phyloP scores from a whole-genome alignment of 2,329 filamentous ascomycete species.

The Phaeophleospora eucalypticola region DNA sequence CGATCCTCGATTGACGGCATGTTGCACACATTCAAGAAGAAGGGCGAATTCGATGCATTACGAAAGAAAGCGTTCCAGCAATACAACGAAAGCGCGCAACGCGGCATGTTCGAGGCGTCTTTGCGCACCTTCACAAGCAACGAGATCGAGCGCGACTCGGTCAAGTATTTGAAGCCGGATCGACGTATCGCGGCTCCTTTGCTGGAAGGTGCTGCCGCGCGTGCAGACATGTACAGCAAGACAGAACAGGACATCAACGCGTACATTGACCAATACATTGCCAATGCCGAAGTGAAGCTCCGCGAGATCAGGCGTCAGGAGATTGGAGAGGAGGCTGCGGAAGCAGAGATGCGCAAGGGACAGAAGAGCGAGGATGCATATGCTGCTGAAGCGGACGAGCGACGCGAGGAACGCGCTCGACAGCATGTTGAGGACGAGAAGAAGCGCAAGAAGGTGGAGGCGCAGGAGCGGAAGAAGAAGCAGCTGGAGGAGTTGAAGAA shows the following conservation, averaged over 20 bases:
- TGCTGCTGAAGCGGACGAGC: slow-evolving; percentile 60
- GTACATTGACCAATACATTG: slow-evolving; percentile 61
- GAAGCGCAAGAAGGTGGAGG: slow-evolving; percentile 56
- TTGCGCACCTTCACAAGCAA: slow-evolving; percentile 57
- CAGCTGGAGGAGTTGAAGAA: slow-evolving; percentile 49
- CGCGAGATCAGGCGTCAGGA: slow-evolving; percentile 64
- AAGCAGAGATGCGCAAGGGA: slow-evolving; percentile 61
- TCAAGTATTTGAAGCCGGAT: slow-evolving; percentile 65
- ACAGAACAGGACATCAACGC: slow-evolving; percentile 64
- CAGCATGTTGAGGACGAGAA: slow-evolving; percentile 58
- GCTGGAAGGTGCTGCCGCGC: slow-evolving; percentile 73
- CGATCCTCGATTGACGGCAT: slow-evolving; percentile 69
- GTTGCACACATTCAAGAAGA: slow-evolving; percentile 80
- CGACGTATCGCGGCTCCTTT: slow-evolving; percentile 69
- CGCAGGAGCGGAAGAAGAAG: slow-evolving; percentile 57
- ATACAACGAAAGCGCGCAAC: slow-evolving; percentile 55
- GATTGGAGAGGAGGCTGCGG: slow-evolving; percentile 65
- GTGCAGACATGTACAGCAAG: slow-evolving; percentile 69
- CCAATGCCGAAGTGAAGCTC: slow-evolving; percentile 64
- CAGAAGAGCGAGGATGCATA: slow-evolving; percentile 72
- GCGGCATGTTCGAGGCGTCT: slow-evolving; percentile 33
- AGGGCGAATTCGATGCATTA: slow-evolving; percentile 74
- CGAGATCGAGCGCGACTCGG: slow-evolving; percentile 70
- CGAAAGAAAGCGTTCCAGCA: slow-evolving; percentile 74
- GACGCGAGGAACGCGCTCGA: slow-evolving; percentile 58